Evolutionary conservation across 257 asterid species (phyloP), one percentile per base, ranked within the genome.

Genomic region (Perilla frutescens): DNA sequence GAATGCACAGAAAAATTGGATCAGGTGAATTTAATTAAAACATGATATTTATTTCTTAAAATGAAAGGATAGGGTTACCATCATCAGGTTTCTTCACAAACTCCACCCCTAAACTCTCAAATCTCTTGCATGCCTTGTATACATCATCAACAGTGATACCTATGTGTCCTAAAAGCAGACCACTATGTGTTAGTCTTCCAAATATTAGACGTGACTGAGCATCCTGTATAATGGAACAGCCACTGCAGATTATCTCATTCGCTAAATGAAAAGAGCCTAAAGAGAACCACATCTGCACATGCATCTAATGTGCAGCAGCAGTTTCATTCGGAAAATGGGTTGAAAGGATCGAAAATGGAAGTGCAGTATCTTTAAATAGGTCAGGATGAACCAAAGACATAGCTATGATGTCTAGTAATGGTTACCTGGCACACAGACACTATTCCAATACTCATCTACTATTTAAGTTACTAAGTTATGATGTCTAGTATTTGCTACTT

Each of bases 141-240:
- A 84, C 85, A 76, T 93, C 88, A 76, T 91, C 96, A 51, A 89
- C 97, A 39, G 96, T 91, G 71, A 93, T 73, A 29, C 97, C 96
- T 47, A 91, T 83, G 83, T 93, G 98, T 70, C 95, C 98, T 93
- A 88, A 61, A 84, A 83, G 59, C 34, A 62, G 40, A 58, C 48
- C 36, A 26, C 37, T 36, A 68, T 64, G 69, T 44, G 20, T 73
- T 58, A 80, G 43, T 57, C 40, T 37, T 53, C 74, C 60, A 36
- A 73, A 48, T 50, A 62, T 58, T 50, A 53, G 39, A 31, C 34
- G 63, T 40, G 14, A 20, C 20, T 5, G 8, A 69, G 53, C 51
- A 68, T 60, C 39, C 54, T 8, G 37, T 34, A 34, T 34, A 34
- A 34, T 20, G 26, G 26, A 20, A 20, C 26, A 20, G 26, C 26